Base-by-base conservation (phyloP, 805 yeast species). In the Wickerhamiella azymoides region DNA sequence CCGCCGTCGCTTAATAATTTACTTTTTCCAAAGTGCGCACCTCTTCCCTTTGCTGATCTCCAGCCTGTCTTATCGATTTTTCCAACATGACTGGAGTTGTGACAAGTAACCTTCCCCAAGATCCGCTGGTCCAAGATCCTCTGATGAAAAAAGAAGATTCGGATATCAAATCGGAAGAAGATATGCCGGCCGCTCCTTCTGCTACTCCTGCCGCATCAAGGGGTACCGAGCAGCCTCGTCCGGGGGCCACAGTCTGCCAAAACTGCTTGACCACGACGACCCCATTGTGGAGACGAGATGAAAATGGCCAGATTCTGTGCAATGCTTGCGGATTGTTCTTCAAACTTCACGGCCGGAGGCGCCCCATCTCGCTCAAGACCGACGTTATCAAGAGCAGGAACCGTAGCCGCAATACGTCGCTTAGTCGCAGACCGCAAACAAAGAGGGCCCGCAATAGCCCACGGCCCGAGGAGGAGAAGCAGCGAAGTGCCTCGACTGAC, bases 281-380 rank as follows among this genome's bases (percentile, higher is more conserved):
- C 2, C 96, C 97, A 1, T 67, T 88, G 25, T 88, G 96, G 96
- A 73, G 96, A 63, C 71, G 96, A 52, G 96, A 88, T 63, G 96
- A 86, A 57, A 76, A 83, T 10, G 94, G 94, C 13, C 80, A 79
- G 55, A 94, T 88, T 28, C 70, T 88, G 40, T 88, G 97, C 62
- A 88, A 88, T 65, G 97, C 97, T 9, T 85, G 96, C 67, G 96
- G 96, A 0, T 68, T 85, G 42, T 85, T 85, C 57, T 65, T 86
- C 49, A 88, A 88, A 64, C 71, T 88, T 36, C 97, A 88, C 59
- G 95, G 96, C 19, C 74, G 94, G 45, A 84, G 95, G 33, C 72
- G 97, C 56, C 96, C 97, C 5, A 86, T 86, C 46, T 77, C 86
- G 19, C 69, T 88, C 57, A 88, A 88, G 62, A 84, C 96, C 10